Base-by-base conservation (phyloP, 2,329 filamentous ascomycete species). In the Helicocarpus griseus region DNA sequence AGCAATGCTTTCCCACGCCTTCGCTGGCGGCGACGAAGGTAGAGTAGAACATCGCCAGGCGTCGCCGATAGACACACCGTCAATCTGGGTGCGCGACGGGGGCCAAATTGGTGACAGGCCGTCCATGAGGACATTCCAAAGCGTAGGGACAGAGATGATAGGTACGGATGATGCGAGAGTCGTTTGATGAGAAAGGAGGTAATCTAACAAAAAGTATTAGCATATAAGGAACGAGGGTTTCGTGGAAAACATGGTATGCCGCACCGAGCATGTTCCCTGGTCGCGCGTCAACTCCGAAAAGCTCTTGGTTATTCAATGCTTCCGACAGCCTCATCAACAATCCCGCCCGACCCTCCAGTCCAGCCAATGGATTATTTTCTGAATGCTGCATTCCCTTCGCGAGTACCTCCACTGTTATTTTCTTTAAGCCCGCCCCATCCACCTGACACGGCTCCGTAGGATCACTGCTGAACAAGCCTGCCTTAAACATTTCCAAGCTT, bases 251-350 rank as follows among this genome's bases (percentile, higher is more conserved):
- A 5, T 56, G 57, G 55, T 47, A 46, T 26, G n/a, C 2, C 28
- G 24, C 76, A 93, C 89, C 89, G 56, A 97, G 82, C 83, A 98
- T 89, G 66, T 95, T 94, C 59, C 93, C 93, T 9, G 93, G 93
- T 53, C 93, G 79, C 48, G 85, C 87, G 63, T 90, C 83, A 1
- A 79, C 77, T 22, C 91, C 91, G 68, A 96, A 98, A 60, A 89
- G 85, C 48, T 93, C 85, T 53, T 81, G 77, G 64, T 91, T 89
- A 56, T 84, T 79, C 50, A 98, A 72, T 4, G 91, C 90, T 56
- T 83, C 77, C 11, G 82, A 82, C 1, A 98, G 77, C 48, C 85
- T 78, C 38, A 87, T 77, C 38, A 98, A 73, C 43, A 98, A 77
- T 17, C 85, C 83, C 4, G 89, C 84, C 52, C 93, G 82, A 43